Percentiles rank a stretch among this genome's conserved stretches.
Evolutionary conservation across 2,329 filamentous ascomycete species (phyloP).

Genomic region (Rhynchosporium agropyri): DNA sequence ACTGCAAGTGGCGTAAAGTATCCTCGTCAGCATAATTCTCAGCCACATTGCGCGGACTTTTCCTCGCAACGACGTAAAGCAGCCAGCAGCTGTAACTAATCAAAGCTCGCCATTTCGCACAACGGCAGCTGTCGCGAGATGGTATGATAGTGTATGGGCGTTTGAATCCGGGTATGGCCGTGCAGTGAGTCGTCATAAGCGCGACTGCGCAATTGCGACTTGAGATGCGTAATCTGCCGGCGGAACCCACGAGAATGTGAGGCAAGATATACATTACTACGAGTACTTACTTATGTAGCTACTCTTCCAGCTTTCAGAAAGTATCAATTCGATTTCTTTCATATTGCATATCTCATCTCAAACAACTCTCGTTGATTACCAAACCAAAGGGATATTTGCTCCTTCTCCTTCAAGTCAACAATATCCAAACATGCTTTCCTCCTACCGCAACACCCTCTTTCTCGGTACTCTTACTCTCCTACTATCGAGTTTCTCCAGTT

Average conservation of each 20-base stretch:
- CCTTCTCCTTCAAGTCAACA: conserved; percentile 39
- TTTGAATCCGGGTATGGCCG: background rate
- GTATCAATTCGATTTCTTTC: too few species aligned
- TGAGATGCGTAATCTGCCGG: background rate
- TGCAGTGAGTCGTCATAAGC: conserved; percentile 12
- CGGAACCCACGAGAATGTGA: conserved; percentile 7
- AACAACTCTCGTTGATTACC: background rate
- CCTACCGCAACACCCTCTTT: background rate
- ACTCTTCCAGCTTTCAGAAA: background rate
- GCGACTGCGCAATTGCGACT: conserved; percentile 6
- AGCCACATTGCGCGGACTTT: background rate
- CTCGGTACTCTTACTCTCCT: conserved; percentile 10
- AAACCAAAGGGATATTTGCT: too few species aligned
- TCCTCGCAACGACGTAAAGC: background rate
- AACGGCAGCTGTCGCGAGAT: background rate
- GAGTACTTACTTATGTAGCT: background rate
- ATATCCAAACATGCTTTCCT: conserved; percentile 14
- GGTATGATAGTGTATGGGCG: background rate
- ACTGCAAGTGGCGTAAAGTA: conserved; percentile 4
- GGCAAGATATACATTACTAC: background rate
- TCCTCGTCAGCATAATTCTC: conserved; percentile 10
- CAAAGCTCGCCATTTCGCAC: background rate
- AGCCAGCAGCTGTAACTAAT: background rate
- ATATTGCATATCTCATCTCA: background rate
- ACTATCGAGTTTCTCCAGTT: background rate